These are phyloP conservation scores for Coccomyxa sp. DNA, from an alignment of 139 green algal genomes.

Conservation along the genomic window DNA sequence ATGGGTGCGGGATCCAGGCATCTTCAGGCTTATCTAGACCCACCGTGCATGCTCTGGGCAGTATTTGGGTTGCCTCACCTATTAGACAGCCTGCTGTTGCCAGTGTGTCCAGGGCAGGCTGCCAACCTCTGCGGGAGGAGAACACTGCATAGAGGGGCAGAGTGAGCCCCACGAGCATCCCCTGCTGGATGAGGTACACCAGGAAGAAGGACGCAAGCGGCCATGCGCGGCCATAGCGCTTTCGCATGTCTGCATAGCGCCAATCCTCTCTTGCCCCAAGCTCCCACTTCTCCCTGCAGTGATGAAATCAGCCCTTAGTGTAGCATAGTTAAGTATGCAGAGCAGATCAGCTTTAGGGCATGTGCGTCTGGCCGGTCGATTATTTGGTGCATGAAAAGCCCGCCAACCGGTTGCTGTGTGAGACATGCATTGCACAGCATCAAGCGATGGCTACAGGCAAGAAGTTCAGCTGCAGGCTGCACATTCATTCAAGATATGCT, in stretches of 20 bases:
- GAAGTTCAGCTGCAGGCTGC: not conserved
- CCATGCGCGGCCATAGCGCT: slow-evolving; percentile 26
- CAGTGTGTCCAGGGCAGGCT: not conserved
- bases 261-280: slow-evolving; percentile 65
- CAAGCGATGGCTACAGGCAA: not conserved
- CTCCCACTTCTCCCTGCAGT: slow-evolving; percentile 46
- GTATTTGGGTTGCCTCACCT: not conserved
- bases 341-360: too few species aligned
- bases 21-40: not conserved
- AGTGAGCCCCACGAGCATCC: slow-evolving; percentile 21
- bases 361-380: too few species aligned
- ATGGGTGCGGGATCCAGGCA: not conserved
- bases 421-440: not conserved
- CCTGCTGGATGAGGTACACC: slow-evolving; percentile 14
- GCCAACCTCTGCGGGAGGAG: not conserved
- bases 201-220: slow-evolving; percentile 22
- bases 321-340: too few species aligned
- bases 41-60: not conserved
- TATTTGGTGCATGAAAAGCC: not conserved
- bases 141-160: slow-evolving; percentile 11
- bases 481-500: not conserved
- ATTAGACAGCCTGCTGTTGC: slow-evolving; percentile 2
- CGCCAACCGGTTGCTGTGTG: too few species aligned
- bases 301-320: not conserved
- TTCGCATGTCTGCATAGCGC: slow-evolving; percentile 56